Evolutionary conservation across 176 grass and related monocot genomes (phyloP).

Genomic region (Bolboschoenus planiculmis): DNA sequence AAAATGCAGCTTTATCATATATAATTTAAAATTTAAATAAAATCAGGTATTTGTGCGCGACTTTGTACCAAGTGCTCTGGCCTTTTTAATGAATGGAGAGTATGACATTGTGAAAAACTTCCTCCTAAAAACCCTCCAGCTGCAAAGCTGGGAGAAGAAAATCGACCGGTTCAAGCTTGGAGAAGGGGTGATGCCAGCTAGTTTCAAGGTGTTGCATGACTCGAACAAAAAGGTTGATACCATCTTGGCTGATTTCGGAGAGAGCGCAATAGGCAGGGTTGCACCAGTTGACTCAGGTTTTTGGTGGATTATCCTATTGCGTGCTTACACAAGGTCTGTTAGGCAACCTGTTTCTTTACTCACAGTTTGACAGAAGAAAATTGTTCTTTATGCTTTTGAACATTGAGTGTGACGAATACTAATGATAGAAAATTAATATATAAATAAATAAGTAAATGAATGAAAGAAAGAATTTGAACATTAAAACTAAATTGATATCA

Average conservation of each 20-base stretch:
- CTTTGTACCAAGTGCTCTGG: conserved; percentile 81
- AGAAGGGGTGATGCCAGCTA: conserved; percentile 88
- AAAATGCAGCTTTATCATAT: neutral
- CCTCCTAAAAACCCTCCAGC: conserved; percentile 68
- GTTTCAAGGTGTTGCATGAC: conserved; percentile 84
- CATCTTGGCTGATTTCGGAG: conserved; percentile 79
- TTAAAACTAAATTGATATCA: neutral
- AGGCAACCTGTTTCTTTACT: neutral
- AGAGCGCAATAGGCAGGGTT: conserved; percentile 85
- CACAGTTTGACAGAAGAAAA: neutral
- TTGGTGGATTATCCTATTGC: conserved; percentile 99
- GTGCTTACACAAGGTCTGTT: conserved; percentile 82
- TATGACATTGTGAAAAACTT: conserved; percentile 92
- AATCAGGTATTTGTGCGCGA: conserved; percentile 87
- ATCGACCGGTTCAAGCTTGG: conserved; percentile 94
- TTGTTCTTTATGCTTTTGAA: neutral
- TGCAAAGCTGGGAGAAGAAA: conserved; percentile 86
- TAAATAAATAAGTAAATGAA: too few relatives aligned
- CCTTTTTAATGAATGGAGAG: conserved; percentile 93
- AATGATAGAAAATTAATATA: too few relatives aligned
- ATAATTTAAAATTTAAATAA: conserved; percentile 1
- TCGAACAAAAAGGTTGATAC: conserved; percentile 51
- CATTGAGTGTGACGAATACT: too few relatives aligned
- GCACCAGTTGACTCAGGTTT: conserved; percentile 93
- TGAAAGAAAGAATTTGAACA: neutral